These are phyloP conservation scores for Straminergon stramineum DNA, from an alignment of 225 moss, liverwort and hornwort species.

Conservation along the genomic window DNA sequence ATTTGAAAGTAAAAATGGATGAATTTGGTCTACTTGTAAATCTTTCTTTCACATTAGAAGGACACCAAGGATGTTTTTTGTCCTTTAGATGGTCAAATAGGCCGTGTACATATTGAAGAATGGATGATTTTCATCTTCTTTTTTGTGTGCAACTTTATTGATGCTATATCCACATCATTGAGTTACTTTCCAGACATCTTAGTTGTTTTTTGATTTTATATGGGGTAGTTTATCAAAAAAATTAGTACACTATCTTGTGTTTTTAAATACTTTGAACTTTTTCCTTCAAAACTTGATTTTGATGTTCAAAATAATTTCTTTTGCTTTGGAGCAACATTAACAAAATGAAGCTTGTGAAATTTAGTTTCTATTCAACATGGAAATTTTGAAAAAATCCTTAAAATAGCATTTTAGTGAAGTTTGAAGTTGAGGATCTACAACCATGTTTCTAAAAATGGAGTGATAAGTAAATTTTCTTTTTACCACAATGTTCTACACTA, in stretches of 20 bases:
- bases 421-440: not conserved
- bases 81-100: not conserved
- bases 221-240: not conserved
- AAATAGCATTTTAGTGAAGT: not conserved
- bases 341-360: not conserved
- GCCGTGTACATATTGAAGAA: not conserved
- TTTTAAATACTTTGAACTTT: not conserved
- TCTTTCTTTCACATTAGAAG: not conserved
- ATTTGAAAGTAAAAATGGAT: not conserved
- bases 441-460: fast-evolving
- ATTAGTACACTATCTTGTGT: not conserved
- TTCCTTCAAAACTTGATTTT: not conserved
- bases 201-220: not conserved
- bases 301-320: no score
- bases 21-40: not conserved
- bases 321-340: not conserved
- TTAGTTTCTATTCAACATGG: fast-evolving
- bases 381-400: not conserved
- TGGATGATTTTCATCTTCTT: not conserved
- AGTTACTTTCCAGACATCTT: not conserved
- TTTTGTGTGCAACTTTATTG: not conserved
- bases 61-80: not conserved
- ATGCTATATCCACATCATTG: not conserved
- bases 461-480: not conserved
- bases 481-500: fast-evolving